Base-by-base conservation (phyloP, 306 rosid genomes). In the Heteromeles arbutifolia region DNA sequence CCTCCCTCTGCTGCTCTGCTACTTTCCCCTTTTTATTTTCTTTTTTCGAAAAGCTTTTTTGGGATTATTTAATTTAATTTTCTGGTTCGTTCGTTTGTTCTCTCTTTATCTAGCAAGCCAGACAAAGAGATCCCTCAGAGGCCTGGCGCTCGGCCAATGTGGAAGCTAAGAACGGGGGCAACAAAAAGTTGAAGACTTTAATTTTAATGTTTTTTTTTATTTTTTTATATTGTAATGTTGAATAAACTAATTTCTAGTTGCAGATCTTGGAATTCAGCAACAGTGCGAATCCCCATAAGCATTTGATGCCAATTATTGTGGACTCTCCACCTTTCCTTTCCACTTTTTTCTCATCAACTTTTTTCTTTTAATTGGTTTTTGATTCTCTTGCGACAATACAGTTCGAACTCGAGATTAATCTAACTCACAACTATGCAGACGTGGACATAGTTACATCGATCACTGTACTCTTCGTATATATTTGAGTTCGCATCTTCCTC, bases 261-360 rank as follows among this genome's bases (percentile, higher is more conserved):
- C 65, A 86, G 90, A 88, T 87, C 96, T 90, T 86, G 96, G 91
- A 90, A 92, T 87, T 92, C 89, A 87, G 93, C 90, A 90, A 92
- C 88, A 87, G 93, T 95, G 97, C 92, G 97, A 90, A 83, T 90
- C 99, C 99, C 97, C 84, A 90, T 90, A 89, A 89, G 97, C 97
- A 95, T 92, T 90, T 89, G 97, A 90, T 95, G 93, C 99, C 90
- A 87, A 90, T 92, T 93, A 88, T 92, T 89, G 93, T 95, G 93
- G 97, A 89, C 90, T 90, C 87, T 83, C 97, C 99, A 95, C 95
- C 90, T 80, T 74, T 65, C 72, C 75, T 80, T 82, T 87, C 61
- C 48, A 39, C 52, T 28, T 76, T 58, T 43, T 3, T 29, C 71
- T 69, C 25, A 31, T 64, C 48, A 44, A 74, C 77, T 65, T 77